Percentiles rank a stretch among this genome's conserved stretches.
These are phyloP conservation scores for Globisporangium recalcitrans DNA, from an alignment of 352 stramenopile species.

Conservation along the genomic window DNA sequence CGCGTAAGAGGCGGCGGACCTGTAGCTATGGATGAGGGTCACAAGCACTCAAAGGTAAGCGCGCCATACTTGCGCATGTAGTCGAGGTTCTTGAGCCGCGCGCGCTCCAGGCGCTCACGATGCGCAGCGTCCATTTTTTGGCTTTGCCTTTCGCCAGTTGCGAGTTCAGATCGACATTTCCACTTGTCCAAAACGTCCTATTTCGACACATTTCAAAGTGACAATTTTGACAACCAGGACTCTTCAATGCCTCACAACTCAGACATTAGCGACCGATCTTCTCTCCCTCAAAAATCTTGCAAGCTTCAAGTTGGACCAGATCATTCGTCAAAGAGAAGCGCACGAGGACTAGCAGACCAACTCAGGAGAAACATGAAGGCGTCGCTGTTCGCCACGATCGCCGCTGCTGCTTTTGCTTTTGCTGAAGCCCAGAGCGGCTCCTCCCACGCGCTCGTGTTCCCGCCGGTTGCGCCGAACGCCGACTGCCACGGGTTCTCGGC, in stretches of 20 bases:
- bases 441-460: constrained; percentile 27
- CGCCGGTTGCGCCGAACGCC: constrained; percentile 6
- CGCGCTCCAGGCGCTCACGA: constrained; percentile 50
- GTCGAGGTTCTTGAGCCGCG: constrained; percentile 64
- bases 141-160: background rate
- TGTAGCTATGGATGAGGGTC: background rate
- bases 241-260: too few species aligned
- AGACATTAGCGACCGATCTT: too few species aligned
- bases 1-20: background rate
- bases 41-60: too few species aligned
- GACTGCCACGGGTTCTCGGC: constrained; percentile 52
- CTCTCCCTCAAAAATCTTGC: too few species aligned
- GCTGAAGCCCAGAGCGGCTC: background rate
- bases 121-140: constrained; percentile 40
- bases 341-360: background rate
- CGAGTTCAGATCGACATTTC: too few species aligned
- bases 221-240: background rate
- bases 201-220: background rate
- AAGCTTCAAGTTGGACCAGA: background rate
- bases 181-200: too few species aligned
- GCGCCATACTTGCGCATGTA: constrained; percentile 55
- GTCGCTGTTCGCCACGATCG: background rate
- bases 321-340: background rate
- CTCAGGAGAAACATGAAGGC: constrained; percentile 6
- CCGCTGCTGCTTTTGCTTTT: background rate